These are phyloP conservation scores for Themeda triandra DNA, from an alignment of 176 grass and related monocot species.

Conservation along the genomic window DNA sequence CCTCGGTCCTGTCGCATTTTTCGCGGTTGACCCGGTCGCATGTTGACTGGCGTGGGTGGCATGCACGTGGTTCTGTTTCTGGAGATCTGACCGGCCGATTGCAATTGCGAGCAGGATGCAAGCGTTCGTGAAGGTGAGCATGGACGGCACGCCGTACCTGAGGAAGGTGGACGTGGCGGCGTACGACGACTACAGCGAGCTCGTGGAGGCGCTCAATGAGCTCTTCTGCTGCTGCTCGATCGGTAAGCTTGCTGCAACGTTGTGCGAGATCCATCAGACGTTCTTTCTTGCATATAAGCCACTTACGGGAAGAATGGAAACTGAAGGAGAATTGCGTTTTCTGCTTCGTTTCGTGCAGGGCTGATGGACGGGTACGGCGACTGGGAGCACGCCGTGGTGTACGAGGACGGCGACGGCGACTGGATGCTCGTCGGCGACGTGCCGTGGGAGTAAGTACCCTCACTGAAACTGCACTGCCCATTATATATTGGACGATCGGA, in stretches of 20 bases:
- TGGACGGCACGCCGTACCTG: conserved; percentile 89
- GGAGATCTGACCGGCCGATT: neutral
- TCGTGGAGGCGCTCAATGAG: conserved; percentile 60
- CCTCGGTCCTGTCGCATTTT: neutral
- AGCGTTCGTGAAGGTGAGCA: conserved; percentile 87
- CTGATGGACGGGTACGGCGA: conserved; percentile 57
- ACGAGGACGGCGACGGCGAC: conserved; percentile 91
- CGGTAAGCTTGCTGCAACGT: conserved; percentile 22
- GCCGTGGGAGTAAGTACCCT: conserved; percentile 72
- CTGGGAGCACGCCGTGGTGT: conserved; percentile 74
- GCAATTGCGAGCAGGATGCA: conserved; percentile 3
- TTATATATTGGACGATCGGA: neutral
- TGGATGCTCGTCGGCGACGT: conserved; percentile 99
- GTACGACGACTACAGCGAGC: conserved; percentile 64
- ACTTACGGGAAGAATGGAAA: neutral
- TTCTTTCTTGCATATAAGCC: neutral
- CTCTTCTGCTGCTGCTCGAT: conserved; percentile 80
- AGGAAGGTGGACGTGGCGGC: conserved; percentile 79
- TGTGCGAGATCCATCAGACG: neutral
- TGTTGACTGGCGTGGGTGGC: neutral
- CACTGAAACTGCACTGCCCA: neutral
- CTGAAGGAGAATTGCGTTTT: neutral
- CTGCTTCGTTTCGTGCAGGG: conserved; percentile 6
- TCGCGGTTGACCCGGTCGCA: neutral
- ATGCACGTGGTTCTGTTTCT: neutral